A percentile compares a stretch with the other conserved stretches of the same genome.
phyloP scores from a whole-genome alignment of 164 flowering plant species.

The Aristolochia fimbriata region DNA sequence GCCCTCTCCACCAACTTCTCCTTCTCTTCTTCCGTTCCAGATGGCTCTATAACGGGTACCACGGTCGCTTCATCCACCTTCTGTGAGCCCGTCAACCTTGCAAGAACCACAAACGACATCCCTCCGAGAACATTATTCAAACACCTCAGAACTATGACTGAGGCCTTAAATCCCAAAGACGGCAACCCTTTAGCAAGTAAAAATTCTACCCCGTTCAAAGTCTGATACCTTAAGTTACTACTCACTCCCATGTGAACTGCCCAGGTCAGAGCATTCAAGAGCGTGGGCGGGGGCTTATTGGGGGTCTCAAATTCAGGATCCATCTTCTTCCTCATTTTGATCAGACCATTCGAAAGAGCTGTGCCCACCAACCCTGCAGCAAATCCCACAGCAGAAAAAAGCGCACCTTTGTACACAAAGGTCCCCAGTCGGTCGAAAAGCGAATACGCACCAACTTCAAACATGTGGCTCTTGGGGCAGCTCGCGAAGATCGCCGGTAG shows the following conservation, averaged over 20 bases:
- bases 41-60: not conserved
- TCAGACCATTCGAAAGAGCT: constrained; percentile 74
- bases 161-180: constrained; percentile 49
- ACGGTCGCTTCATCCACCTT: constrained; percentile 22
- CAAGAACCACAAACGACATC: constrained; percentile 69
- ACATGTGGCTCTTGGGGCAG: constrained; percentile 86
- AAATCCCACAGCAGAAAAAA: constrained; percentile 81
- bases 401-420: constrained; percentile 69
- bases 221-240: constrained; percentile 82
- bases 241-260: constrained; percentile 87
- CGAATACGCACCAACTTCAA: constrained; percentile 60
- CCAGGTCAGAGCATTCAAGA: constrained; percentile 81
- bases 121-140: constrained; percentile 87
- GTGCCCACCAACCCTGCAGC: constrained; percentile 90
- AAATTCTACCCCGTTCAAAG: constrained; percentile 75
- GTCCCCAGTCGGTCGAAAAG: constrained; percentile 57
- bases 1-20: constrained; percentile 29
- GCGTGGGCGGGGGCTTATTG: constrained; percentile 77
- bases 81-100: constrained; percentile 88
- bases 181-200: constrained; percentile 60
- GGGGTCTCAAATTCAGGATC: constrained; percentile 79
- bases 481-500: constrained; percentile 57
- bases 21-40: constrained; percentile 26
- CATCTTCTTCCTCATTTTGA: constrained; percentile 75
- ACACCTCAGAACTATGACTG: constrained; percentile 61